Evolutionary conservation across 805 yeast species (phyloP).

Genomic region (Myxozyma melibiosi): DNA sequence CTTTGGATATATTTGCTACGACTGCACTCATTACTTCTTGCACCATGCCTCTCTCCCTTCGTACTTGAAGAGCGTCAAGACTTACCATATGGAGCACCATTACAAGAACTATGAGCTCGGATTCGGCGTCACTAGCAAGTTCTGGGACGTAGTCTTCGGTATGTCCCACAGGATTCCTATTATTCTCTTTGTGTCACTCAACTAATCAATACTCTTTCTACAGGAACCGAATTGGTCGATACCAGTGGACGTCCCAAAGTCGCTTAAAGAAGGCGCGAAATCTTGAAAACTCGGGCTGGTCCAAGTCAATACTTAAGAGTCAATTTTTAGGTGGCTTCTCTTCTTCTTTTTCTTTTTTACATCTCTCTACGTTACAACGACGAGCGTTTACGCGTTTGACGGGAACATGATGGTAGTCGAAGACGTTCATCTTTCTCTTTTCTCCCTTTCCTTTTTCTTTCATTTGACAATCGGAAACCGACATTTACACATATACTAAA

Average conservation of each 20-base stretch:
- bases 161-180: slow-evolving; percentile 37
- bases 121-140: slow-evolving; percentile 90
- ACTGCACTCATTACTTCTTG: slow-evolving; percentile 88
- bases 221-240: slow-evolving; percentile 28
- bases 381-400: too few relatives aligned
- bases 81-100: slow-evolving; percentile 94
- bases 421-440: too few relatives aligned
- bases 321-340: too few relatives aligned
- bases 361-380: too few relatives aligned
- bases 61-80: slow-evolving; percentile 76
- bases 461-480: too few relatives aligned
- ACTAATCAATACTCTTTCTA: background rate
- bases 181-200: background rate
- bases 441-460: too few relatives aligned
- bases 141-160: slow-evolving; percentile 92
- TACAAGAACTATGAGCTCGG: slow-evolving; percentile 96
- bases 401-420: too few relatives aligned
- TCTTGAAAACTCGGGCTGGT: too few relatives aligned
- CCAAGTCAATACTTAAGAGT: too few relatives aligned
- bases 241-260: slow-evolving; percentile 24
- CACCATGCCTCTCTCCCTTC: slow-evolving; percentile 84
- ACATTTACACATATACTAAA: too few relatives aligned
- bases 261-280: background rate
- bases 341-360: too few relatives aligned
- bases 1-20: slow-evolving; percentile 90